Evolutionary conservation across 2,329 filamentous ascomycete species (phyloP), one percentile per base, ranked within the genome.

Genomic region (Fusarium bulbicola): DNA sequence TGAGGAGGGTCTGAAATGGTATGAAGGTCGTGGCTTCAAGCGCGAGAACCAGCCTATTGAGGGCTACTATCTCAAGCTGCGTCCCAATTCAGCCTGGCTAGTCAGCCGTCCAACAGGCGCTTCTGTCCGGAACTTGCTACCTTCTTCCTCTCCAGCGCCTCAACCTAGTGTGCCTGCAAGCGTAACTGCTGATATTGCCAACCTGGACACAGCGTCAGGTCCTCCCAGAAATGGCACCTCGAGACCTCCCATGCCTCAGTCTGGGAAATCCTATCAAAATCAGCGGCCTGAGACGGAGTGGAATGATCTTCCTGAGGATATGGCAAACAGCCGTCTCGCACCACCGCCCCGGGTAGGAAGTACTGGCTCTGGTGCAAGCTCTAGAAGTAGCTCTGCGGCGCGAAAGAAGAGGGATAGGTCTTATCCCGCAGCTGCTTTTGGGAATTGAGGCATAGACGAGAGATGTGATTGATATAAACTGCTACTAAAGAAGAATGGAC

Each of bases 251-350:
- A 75, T 77, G 28, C 76, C 73, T n/a, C 43, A 60, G 11, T 76
- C 79, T 21, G 81, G 82, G 7, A 80, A 83, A 52, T 91, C 89
- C 2, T 92, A 86, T 78, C 90, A 91, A 79, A 91, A 88, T 66
- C 80, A 84, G 73, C 84, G 89, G 12, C 87, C 90, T 6, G 86
- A 88, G 26, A 88, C 81, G 36, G 90, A 92, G 77, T 92, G 90
- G 90, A 92, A 92, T 80, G 90, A 92, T 77, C 76, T 92, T 15
- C 90, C 90, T 1, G 83, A 85, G 15, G 90, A 92, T 58, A 90
- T 91, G 88, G 80, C 86, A 16, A 77, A 80, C 26, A 65, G 79
- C 7, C 73, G 80, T 43, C 77, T 78, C n/a, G 76, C 60, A 15
- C 78, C 76, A 66, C 80, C 75, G 59, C 80, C 74, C 9, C 75